Conservation (phyloP, 78 protist genomes). For the Dictyostelium brefeldianum region DNA sequence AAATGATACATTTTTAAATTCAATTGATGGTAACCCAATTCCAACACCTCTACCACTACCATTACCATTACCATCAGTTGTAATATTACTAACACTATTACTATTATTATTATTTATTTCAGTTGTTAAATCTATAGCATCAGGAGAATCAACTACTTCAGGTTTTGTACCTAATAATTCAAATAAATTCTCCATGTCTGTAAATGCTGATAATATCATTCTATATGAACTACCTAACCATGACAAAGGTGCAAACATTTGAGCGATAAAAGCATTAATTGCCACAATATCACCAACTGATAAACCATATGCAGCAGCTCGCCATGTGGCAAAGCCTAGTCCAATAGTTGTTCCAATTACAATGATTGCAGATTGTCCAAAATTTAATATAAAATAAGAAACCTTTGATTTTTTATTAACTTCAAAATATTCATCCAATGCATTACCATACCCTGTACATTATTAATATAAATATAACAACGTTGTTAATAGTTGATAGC, state of each 20-base stretch:
- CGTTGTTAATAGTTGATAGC: neutral
- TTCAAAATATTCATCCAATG: constrained; percentile 62
- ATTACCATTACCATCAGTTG: neutral
- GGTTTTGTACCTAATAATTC: constrained; percentile 63
- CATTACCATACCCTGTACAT: constrained; percentile 71
- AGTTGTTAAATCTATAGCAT: neutral
- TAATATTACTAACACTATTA: neutral
- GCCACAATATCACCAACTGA: constrained; percentile 93
- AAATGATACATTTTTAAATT: neutral
- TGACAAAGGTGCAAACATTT: constrained; percentile 92
- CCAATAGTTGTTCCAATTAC: constrained; percentile 77
- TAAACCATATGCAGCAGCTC: constrained; percentile 74
- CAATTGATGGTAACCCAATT: neutral
- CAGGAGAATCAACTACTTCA: neutral
- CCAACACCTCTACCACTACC: neutral
- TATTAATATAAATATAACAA: neutral
- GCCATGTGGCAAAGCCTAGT: constrained; percentile 81
- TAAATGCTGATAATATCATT: constrained; percentile 86
- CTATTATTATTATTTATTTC: neutral
- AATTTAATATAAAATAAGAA: constrained; percentile 88
- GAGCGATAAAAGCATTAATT: constrained; percentile 90
- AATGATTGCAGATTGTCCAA: constrained; percentile 93
- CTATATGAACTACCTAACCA: constrained; percentile 95
- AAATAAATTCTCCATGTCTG: constrained; percentile 92
- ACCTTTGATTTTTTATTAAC: constrained; percentile 71